Conservation (phyloP, 2,329 filamentous ascomycete species). For the Cryphonectria nitschkei region DNA sequence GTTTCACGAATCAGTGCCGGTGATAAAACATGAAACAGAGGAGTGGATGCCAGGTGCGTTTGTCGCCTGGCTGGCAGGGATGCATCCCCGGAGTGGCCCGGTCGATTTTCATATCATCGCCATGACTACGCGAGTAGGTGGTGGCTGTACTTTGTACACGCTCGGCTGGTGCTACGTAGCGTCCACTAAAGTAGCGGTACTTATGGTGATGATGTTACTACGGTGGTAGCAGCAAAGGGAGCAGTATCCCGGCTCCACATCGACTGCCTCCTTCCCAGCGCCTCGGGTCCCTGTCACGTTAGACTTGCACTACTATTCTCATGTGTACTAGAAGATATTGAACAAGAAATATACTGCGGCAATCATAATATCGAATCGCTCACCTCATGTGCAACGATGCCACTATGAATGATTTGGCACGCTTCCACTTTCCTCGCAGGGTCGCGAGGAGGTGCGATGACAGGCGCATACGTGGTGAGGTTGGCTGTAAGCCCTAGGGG, state of each 20-base stretch:
- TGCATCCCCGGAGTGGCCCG: not conserved
- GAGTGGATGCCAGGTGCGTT: not conserved
- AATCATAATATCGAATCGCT: not conserved
- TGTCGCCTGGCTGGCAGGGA: not conserved
- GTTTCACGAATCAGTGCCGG: constrained; percentile 8
- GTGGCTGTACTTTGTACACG: too few species aligned
- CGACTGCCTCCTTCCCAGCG: constrained; percentile 1
- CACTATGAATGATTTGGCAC: not conserved
- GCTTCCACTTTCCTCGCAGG: not conserved
- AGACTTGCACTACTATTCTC: not conserved
- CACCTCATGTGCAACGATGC: not conserved
- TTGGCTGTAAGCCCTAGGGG: not conserved
- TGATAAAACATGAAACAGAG: constrained; percentile 8
- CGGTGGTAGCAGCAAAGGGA: too few species aligned
- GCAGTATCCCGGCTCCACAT: not conserved
- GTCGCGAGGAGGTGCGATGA: not conserved
- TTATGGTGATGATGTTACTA: too few species aligned
- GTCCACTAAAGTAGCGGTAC: too few species aligned
- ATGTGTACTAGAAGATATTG: not conserved
- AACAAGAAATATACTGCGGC: not conserved
- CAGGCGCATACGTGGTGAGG: not conserved
- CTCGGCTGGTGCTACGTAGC: too few species aligned
- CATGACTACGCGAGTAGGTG: too few species aligned
- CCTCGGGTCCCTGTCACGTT: not conserved
- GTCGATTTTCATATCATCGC: not conserved